Evolutionary conservation across 1,284 basidiomycete genomes (phyloP), one percentile per base, ranked within the genome.

Genomic region (Cronartium ribicola): DNA sequence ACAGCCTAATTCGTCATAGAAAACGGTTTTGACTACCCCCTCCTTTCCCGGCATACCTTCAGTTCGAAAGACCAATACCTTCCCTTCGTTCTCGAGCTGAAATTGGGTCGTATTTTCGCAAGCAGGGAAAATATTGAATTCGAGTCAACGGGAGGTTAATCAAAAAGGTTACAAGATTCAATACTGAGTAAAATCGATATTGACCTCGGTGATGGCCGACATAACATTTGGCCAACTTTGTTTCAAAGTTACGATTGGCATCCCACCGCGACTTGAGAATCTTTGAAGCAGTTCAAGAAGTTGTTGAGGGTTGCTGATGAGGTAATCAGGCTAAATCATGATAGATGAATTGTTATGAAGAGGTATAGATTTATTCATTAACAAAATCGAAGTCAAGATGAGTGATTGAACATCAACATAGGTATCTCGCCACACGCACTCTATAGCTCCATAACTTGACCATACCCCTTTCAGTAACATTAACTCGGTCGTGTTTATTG

Each of bases 11-110:
- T 72, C 51, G 44, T 72, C 70, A 60, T 43, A 66, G 41, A 72
- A 66, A 14, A 72, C 63, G 1, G 48, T 66, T 57, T 72, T 72
- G 51, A 55, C 44, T n/a, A 60, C 29, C 7, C 70, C 70, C 46
- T 72, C 70, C 37, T 72, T 72, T 5, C 62, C 70, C 3, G 46
- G 61, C 17, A 59, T 17, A 20, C 62, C 48, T 44, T 72, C 70
- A 40, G 70, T 72, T 14, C 70, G 29, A 29, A 55, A 66, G 4
- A 72, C 63, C 40, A 72, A 59, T n/a, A 72, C 29, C 37, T 72
- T 72, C 4, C 70, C 70, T 65, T 72, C 70, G 37, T 72, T 72
- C 44, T 72, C 70, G 46, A 72, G 70, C 70, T 72, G 41, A 29
- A 60, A 51, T 14, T 14, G 48, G 48, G 13, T 14, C 48, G 48